phyloP scores from a whole-genome alignment of 2,329 filamentous ascomycete species.

The Aspergillus ochraceoroseus region DNA sequence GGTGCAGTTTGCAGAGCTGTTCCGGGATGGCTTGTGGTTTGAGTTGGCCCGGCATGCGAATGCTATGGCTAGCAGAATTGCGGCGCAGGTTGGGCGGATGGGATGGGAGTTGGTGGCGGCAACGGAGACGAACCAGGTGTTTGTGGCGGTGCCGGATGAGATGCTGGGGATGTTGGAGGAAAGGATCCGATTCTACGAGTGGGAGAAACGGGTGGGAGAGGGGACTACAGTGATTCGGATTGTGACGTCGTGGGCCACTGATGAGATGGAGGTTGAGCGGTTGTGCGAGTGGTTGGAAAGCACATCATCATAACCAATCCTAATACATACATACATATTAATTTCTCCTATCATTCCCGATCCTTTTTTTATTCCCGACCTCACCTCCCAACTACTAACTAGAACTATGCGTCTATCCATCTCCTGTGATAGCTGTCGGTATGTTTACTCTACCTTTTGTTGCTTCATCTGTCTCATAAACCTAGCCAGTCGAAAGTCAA shows the following conservation, averaged over 20 bases:
- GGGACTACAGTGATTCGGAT: constrained; percentile 43
- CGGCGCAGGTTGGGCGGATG: constrained; percentile 40
- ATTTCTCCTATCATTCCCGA: not conserved
- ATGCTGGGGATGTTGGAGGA: constrained; percentile 43
- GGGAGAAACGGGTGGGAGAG: constrained; percentile 43
- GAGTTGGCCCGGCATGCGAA: constrained; percentile 47
- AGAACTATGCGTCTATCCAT: constrained; percentile 34
- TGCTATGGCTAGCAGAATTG: constrained; percentile 43
- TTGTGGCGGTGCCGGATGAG: constrained; percentile 42
- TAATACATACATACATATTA: constrained; percentile 1
- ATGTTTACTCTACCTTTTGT: constrained; percentile 2
- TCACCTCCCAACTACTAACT: not conserved
- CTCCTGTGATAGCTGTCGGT: constrained; percentile 37
- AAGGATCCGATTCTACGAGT: constrained; percentile 47
- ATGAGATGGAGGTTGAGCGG: constrained; percentile 40
- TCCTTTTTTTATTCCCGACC: constrained; percentile 7
- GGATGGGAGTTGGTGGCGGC: constrained; percentile 44
- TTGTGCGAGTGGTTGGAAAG: constrained; percentile 19
- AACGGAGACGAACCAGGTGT: constrained; percentile 52
- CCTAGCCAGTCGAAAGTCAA: constrained; percentile 36
- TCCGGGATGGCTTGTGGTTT: constrained; percentile 46
- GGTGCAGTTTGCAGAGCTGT: constrained; percentile 49
- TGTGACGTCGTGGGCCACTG: constrained; percentile 51
- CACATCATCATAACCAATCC: not conserved
- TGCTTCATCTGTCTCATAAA: not conserved